Conservation (phyloP, 225 moss, liverwort and hornwort species). For the Sphagnum tenellum region DNA sequence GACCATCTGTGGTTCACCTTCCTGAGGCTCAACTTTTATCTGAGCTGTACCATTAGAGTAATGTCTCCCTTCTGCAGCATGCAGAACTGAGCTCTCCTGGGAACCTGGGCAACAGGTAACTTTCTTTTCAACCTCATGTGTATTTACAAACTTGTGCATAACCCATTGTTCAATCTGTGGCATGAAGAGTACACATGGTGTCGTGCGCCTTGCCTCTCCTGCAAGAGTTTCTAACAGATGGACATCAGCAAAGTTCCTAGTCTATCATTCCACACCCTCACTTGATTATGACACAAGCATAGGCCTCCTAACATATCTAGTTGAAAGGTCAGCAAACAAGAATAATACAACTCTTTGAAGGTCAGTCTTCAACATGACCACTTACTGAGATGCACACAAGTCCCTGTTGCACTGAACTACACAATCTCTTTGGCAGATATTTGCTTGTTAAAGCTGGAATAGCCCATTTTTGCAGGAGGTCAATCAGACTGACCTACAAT, state of each 20-base stretch:
- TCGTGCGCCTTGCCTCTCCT: conserved; percentile 55
- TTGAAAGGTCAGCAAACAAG: too few relatives aligned
- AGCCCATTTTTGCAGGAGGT: not conserved
- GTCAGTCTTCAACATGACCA: too few relatives aligned
- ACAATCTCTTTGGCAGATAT: too few relatives aligned
- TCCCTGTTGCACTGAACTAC: too few relatives aligned
- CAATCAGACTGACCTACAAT: conserved; percentile 38
- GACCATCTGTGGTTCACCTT: conserved; percentile 10
- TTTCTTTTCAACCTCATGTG: conserved; percentile 8
- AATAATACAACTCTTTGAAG: too few relatives aligned
- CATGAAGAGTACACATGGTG: conserved; percentile 63
- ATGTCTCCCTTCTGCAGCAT: conserved; percentile 16
- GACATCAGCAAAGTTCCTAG: not conserved
- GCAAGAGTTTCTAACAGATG: conserved; percentile 9
- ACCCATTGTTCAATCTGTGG: conserved; percentile 82
- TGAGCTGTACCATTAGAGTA: conserved; percentile 13
- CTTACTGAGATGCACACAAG: too few relatives aligned
- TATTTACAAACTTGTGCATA: conserved; percentile 13
- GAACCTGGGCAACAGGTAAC: conserved; percentile 7
- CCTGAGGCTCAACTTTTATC: conserved; percentile 8
- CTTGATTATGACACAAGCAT: too few relatives aligned
- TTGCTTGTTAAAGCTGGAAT: too few relatives aligned
- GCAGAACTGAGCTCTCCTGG: conserved; percentile 28
- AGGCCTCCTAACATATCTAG: too few relatives aligned
- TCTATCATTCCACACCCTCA: too few relatives aligned